phyloP scores from a whole-genome alignment of 176 grass and related monocot genomes.

The Musa beccarii region DNA sequence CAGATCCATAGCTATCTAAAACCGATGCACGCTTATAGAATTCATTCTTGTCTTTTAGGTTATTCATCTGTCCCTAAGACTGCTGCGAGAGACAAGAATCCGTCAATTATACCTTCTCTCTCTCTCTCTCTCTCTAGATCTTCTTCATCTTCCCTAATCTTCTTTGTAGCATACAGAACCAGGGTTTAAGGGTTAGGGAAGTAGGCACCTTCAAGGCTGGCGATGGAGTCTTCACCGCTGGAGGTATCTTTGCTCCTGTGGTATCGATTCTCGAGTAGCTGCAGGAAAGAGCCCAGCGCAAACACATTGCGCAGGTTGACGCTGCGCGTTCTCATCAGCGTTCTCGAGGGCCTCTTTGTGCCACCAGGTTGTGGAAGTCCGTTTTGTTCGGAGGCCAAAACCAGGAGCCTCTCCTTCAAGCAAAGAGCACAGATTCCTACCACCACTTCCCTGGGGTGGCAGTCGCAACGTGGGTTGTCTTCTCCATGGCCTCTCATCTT shows the following conservation, averaged over 20 bases:
- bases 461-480: constrained; percentile 30
- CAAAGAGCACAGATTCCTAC: constrained; percentile 74
- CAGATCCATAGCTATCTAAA: neutral
- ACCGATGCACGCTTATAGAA: neutral
- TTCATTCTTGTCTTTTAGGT: no score
- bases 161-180: no score
- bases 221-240: constrained; percentile 26
- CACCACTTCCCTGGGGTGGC: constrained; percentile 51
- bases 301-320: constrained; percentile 9
- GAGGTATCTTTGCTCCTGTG: neutral
- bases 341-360: constrained; percentile 4
- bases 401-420: constrained; percentile 65
- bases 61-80: no score
- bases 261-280: constrained; percentile 46
- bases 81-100: no score
- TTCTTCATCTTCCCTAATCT: no score
- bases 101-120: no score
- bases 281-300: constrained; percentile 29
- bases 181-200: neutral
- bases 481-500: neutral
- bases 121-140: no score
- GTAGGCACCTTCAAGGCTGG: constrained; percentile 62
- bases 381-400: constrained; percentile 37
- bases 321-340: neutral
- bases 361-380: neutral